A percentile compares a stretch with the other conserved stretches of the same genome.
Conservation (phyloP, 108 stramenopile genomes). For the Cyclotella sp. region DNA sequence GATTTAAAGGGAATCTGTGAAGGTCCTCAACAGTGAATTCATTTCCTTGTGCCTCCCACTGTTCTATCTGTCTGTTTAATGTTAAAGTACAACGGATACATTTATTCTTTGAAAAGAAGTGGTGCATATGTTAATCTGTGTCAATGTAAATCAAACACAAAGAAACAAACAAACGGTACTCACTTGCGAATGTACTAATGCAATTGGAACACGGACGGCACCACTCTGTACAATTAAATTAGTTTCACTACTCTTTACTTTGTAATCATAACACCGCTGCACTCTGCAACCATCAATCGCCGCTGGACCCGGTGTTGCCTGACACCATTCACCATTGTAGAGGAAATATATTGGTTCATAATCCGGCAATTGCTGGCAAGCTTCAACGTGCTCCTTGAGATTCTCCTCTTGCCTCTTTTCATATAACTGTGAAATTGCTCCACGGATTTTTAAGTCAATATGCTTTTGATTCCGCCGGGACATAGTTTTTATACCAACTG, state of each 20-base stretch:
- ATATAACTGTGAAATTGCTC: not conserved
- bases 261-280: not conserved
- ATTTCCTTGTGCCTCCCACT: not conserved
- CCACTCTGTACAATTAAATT: not conserved
- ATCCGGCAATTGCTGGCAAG: not conserved
- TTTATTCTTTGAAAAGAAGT: conserved; percentile 1
- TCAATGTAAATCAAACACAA: not conserved
- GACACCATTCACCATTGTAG: not conserved
- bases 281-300: not conserved
- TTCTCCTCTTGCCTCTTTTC: not conserved
- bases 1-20: not conserved
- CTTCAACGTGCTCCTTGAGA: not conserved
- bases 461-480: not conserved
- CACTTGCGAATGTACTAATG: conserved; percentile 9
- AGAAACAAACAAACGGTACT: conserved; percentile 7
- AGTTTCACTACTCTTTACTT: not conserved
- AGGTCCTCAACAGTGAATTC: conserved; percentile 9
- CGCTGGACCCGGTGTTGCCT: not conserved
- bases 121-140: not conserved
- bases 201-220: not conserved
- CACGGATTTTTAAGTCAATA: not conserved
- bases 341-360: conserved; percentile 1
- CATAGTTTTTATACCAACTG: not conserved
- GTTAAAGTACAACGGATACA: conserved; percentile 1
- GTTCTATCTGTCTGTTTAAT: not conserved